phyloP scores from a whole-genome alignment of 305 asterid species.

The Rubia peregrina region DNA sequence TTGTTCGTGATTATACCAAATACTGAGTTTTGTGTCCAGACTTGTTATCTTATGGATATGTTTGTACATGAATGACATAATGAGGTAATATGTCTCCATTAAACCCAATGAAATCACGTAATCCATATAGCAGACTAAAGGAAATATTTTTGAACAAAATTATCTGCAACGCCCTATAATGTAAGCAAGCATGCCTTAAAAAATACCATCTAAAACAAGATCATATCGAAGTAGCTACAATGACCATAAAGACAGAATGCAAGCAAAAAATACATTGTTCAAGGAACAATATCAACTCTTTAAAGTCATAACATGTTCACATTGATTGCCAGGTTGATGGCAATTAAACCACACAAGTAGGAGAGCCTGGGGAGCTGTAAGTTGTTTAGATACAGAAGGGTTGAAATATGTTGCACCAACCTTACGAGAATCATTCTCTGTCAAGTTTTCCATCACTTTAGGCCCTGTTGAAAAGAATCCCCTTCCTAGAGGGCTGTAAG shows the following conservation, averaged over 20 bases:
- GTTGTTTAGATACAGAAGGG: neutral
- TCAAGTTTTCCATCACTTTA: slow-evolving; percentile 37
- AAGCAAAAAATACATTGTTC: neutral
- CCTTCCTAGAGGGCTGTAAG: slow-evolving; percentile 79
- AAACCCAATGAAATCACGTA: neutral
- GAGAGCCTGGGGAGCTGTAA: neutral
- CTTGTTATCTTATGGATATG: neutral
- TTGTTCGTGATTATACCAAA: neutral
- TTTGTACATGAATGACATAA: neutral
- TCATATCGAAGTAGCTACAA: neutral
- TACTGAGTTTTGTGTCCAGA: neutral
- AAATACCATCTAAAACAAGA: neutral
- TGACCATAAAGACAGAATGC: neutral
- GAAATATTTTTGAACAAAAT: neutral
- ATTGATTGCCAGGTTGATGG: neutral
- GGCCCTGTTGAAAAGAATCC: slow-evolving; percentile 71
- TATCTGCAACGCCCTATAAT: neutral
- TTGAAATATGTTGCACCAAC: slow-evolving; percentile 25
- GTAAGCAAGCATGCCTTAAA: neutral
- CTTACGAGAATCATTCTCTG: slow-evolving; percentile 58
- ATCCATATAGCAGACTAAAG: neutral
- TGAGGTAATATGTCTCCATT: neutral
- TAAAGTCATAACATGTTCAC: neutral
- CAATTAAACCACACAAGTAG: neutral
- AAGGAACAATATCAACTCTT: neutral